Evolutionary conservation across 768 basidiomycete genomes (phyloP).

Genomic region (Lactifluus piperatus): DNA sequence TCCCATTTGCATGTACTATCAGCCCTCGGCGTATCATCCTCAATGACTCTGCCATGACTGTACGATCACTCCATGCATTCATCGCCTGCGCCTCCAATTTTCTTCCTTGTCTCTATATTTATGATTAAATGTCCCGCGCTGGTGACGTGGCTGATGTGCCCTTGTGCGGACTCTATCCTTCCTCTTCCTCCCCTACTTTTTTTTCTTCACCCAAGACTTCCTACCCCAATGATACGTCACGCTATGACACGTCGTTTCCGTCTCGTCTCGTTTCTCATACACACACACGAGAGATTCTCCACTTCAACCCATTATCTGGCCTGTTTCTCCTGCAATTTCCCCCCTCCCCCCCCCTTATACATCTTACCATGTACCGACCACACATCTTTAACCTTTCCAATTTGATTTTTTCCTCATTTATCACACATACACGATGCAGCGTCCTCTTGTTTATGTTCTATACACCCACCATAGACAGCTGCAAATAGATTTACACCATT

Average conservation of each 20-base stretch:
- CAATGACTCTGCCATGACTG: conserved; percentile 16
- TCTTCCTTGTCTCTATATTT: conserved; percentile 7
- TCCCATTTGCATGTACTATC: conserved; percentile 7
- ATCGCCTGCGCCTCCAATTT: not conserved
- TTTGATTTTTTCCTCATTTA: not conserved
- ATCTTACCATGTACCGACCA: too few species aligned
- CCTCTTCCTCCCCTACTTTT: not conserved
- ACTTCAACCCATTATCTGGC: not conserved
- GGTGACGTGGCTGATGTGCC: conserved; percentile 13
- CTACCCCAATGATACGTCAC: conserved; percentile 1
- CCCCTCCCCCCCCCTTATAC: not conserved
- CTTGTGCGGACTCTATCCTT: conserved; percentile 9
- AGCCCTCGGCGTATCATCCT: not conserved
- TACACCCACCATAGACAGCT: conserved; percentile 6
- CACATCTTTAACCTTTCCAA: conserved; percentile 4
- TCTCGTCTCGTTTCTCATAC: not conserved
- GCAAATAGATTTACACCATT: conserved; percentile 5
- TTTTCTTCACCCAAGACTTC: not conserved
- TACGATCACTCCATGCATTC: conserved; percentile 7
- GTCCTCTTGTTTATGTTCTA: not conserved
- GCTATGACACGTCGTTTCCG: not conserved
- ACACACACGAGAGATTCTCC: not conserved
- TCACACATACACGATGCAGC: not conserved
- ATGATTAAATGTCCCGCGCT: conserved; percentile 11
- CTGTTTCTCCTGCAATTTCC: not conserved